Evolutionary conservation across 331 rosid genomes (phyloP), one percentile per base, ranked within the genome.

Genomic region (Malus hybrid): DNA sequence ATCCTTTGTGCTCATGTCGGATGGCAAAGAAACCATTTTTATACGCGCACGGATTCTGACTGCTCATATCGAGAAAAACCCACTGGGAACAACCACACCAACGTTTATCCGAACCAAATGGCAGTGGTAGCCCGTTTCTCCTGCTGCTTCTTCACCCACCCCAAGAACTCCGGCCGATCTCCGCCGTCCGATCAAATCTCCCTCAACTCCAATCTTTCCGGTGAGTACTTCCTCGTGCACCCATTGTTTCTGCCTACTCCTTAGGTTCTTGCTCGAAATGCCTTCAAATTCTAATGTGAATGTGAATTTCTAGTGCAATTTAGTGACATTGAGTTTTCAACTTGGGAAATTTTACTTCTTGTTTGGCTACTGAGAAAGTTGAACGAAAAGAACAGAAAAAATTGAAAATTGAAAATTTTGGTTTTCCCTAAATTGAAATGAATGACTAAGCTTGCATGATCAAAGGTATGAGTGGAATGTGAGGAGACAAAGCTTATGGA

Each of bases 61-160:
- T 32, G 20, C 28, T 55, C 7, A 2, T 56, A 20, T 71, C 66
- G 33, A 57, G 46, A 72, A 36, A 34, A 29, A 39, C 75, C 50
- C 61, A 46, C 66, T 0, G 68, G 9, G 61, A 42, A 20, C 14
- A 42, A 10, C 12, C 46, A 39, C 13, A 20, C 73, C 75, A 33
- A 68, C 83, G 83, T 70, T 76, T 88, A 79, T 82, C 82, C 88
- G 65, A 36, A 74, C 32, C 61, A 14, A 42, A 89, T 91, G 96
- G 93, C 94, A 80, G 85, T 85, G 66, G 58, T 78, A 19, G 76
- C 87, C 81, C 97, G 89, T 63, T 87, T 89, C 85, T 83, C 90
- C 53, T 80, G 83, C 78, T 85, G 83, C 77, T 85, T 90, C 74
- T 79, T 73, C 79, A 70, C 89, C 20, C 83, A 66, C 63, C 81